Base-by-base conservation (phyloP, 345 rosid genomes). In the Corymbia maculata region DNA sequence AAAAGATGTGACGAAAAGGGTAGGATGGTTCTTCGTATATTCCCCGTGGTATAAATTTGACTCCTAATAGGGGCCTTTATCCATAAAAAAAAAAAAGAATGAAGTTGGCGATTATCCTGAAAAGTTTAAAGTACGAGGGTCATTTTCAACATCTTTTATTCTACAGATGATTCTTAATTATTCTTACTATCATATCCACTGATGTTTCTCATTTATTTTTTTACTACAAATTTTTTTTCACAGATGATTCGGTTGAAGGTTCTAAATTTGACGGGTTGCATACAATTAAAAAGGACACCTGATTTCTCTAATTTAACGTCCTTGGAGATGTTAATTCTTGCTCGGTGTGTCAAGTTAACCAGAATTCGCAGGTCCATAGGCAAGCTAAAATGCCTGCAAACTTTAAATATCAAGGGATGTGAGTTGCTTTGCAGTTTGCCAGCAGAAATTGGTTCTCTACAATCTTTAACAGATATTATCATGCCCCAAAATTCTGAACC, bases 301-400 rank as follows among this genome's bases (percentile, higher is more conserved):
- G 21, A 9, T 1, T 79, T 87, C 3, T 36, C 42, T 6, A 42
- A 47, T 0, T 52, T 15, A 12, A 5, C 11, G 51, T 28, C n/a
- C 42, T 53, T 87, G 30, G 86, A 87, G 86, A 53, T 50, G 24
- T 44, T 87, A 44, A 79, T 79, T 17, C 86, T 87, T 13, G 66
- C 52, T 51, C 13, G 3, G 13, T 87, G 75, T 52, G 3, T 19
- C 32, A n/a, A 49, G 9, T 36, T 87, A 17, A 32, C 17, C 16
- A 9, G 2, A 87, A 79, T 79, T 51, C 10, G 15, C 42, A 3
- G 36, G 24, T 79, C 88, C 32, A 87, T 87, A 52, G 66, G 70
- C 7, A 87, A 87, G 75, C 17, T 87, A 0, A 11, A 66, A 19
- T 2, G 7, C 51, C 52, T 87, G 4, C 6, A 2, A 1, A 24